Percentiles rank a stretch among this genome's conserved stretches.
Evolutionary conservation across 2,329 filamentous ascomycete species (phyloP).

Genomic region (Neonectria magnoliae): DNA sequence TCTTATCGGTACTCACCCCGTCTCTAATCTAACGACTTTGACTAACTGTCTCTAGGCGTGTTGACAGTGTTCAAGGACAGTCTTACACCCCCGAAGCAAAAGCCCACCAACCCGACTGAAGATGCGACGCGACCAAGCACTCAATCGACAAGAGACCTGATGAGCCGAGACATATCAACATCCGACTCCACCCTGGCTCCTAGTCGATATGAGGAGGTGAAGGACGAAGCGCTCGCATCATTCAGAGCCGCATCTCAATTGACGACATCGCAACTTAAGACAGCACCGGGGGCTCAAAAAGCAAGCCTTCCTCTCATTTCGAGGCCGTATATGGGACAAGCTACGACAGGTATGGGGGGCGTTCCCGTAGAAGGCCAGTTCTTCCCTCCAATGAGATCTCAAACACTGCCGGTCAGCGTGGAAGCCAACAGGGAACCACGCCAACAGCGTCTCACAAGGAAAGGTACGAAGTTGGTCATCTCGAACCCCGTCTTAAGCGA

Average conservation of each 20-base stretch:
- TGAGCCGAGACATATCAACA: conserved; percentile 45
- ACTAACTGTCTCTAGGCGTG: conserved; percentile 35
- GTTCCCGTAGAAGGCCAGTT: conserved; percentile 53
- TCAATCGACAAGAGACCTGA: conserved; percentile 29
- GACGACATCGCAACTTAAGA: conserved; percentile 28
- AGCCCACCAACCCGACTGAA: conserved; percentile 4
- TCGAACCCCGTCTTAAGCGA: conserved; percentile 59
- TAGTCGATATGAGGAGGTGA: conserved; percentile 60
- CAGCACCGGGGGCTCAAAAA: conserved; percentile 28
- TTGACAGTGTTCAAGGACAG: conserved; percentile 50
- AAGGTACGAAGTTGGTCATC: conserved; percentile 56
- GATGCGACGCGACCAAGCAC: conserved; percentile 9
- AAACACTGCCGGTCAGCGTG: conserved; percentile 36
- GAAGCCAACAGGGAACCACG: conserved; percentile 24
- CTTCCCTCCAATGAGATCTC: conserved; percentile 53
- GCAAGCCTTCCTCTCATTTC: conserved; percentile 51
- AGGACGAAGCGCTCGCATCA: conserved; percentile 50
- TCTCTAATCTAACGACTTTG: not conserved
- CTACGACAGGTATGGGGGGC: conserved; percentile 50
- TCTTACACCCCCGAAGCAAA: conserved; percentile 20
- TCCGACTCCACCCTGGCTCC: conserved; percentile 57
- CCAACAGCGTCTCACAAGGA: conserved; percentile 41
- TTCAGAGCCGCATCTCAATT: conserved; percentile 30
- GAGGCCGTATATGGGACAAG: conserved; percentile 50
- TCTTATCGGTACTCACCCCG: conserved; percentile 54